phyloP scores from a whole-genome alignment of 108 stramenopile genomes.

The Tribonema minus region DNA sequence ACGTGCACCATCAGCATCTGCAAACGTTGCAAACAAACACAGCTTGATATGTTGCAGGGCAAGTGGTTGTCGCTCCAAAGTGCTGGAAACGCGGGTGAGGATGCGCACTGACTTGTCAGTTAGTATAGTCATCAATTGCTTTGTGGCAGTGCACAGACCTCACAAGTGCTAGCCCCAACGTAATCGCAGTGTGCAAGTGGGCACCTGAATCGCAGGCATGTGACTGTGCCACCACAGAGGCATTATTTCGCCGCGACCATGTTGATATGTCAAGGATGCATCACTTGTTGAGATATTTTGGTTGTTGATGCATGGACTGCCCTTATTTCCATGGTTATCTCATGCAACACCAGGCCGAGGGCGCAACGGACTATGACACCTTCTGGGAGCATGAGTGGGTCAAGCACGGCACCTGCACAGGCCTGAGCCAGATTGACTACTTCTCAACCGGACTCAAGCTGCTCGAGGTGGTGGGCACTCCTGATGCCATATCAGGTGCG shows the following conservation, averaged over 20 bases:
- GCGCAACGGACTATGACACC: constrained; percentile 37
- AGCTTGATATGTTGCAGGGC: not conserved
- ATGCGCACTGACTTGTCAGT: not conserved
- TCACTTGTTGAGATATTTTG: not conserved
- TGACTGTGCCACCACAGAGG: not conserved
- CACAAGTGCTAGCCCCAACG: too few species aligned
- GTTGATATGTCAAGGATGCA: not conserved
- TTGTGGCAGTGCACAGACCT: too few species aligned
- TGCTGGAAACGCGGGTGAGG: too few species aligned
- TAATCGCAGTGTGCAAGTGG: too few species aligned
- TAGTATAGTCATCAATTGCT: too few species aligned
- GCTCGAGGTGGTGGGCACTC: not conserved
- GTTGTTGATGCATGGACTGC: not conserved
- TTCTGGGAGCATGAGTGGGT: constrained; percentile 52
- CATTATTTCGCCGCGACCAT: not conserved
- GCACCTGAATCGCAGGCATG: too few species aligned
- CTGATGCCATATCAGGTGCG: not conserved
- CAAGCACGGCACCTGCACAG: constrained; percentile 51
- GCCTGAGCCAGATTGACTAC: constrained; percentile 36
- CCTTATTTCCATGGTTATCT: not conserved
- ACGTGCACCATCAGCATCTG: not conserved
- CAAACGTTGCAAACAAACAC: not conserved
- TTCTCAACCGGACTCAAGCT: not conserved
- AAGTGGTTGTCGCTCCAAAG: not conserved
- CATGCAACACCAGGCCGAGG: constrained; percentile 10